Base-by-base conservation (phyloP, 1,284 basidiomycete species). In the Hymenochaete sp. region DNA sequence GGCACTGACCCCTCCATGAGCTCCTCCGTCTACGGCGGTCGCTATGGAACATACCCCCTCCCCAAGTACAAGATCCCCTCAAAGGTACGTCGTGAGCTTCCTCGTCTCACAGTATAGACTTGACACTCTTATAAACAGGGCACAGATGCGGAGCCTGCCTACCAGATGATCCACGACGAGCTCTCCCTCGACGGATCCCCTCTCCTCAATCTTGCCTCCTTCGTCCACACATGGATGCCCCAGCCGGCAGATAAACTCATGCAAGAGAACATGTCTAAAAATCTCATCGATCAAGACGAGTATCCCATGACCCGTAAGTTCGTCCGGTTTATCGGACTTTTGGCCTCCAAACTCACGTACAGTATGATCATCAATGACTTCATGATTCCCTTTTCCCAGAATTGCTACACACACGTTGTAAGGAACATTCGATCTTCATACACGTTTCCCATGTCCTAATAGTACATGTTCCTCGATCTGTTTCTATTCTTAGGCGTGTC, bases 231-330 rank as follows among this genome's bases (percentile, higher is more conserved):
- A 4, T 77, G 72, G 72, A 64, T 80, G 65, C 75, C 78, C n/a
- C 63, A 68, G 47, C 63, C 77, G 57, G 78, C 78, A 44, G 71
- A 82, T 55, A 77, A 78, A 54, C 73, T 93, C 50, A 81, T 90
- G 70, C 55, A 71, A 41, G 91, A 93, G 65, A 93, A 93, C 61
- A 74, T 93, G 56, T 79, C 77, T 57, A 93, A 93, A 65, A 93
- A 93, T 61, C 65, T 93, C 42, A 91, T 93, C 42, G 93, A 90
- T 61, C 81, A 83, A 19, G 93, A 95, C 58, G 90, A 95, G 62
- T 96, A 96, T 62, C 91, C 91, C 13, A 78, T 82, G 47, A 87
- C 85, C 0, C 82, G 81, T 79, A 58, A 41, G 71, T 6, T 38
- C 25, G 45, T 48, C 21, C 45, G 38, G 35, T 54, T 38, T 45